Evolutionary conservation across 2,329 filamentous ascomycete genomes (phyloP), one percentile per base, ranked within the genome.

Genomic region (Elsinoe australis): DNA sequence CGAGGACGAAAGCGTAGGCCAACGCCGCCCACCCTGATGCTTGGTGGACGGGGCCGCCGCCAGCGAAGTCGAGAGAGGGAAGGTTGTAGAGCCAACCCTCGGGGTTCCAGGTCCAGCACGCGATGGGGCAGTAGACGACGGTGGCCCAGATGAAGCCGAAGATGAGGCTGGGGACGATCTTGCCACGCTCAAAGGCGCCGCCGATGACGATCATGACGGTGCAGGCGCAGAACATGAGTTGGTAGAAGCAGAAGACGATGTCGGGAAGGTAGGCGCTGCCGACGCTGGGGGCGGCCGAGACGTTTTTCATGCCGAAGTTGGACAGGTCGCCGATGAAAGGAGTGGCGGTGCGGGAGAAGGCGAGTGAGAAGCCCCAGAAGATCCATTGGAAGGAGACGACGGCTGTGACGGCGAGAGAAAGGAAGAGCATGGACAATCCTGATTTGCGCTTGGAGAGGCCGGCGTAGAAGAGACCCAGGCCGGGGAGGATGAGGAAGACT

Each of bases 101-200:
- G n/a, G 72, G 58, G 56, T 83, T 83, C 80, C 80, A 83, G 3
- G 78, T 80, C 78, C 79, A 82, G 64, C 74, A 79, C 0, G 79
- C 79, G 28, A 82, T 73, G 0, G 74, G 72, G 54, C 72, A 82
- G 62, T 82, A 82, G 2, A 82, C 79, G 48, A 82, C 70, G 0
- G 79, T 82, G 0, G 78, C 76, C 79, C 79, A 82, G 57, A 67
- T 73, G 59, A 82, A 77, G 17, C 72, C 68, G 53, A 82, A 85
- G 19, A 85, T 67, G 58, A 85, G 71, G 6, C 78, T 80, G 33
- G 75, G 78, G 15, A 82, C 50, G 58, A 83, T 80, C 18, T 77
- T 73, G n/a, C 79, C 79, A 58, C 76, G 69, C 56, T 79, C 76
- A 51, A 83, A 82, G 2, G 77, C 74, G 39, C 79, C 79, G 24